These are phyloP conservation scores for Colletotrichum truncatum DNA, from an alignment of 2,329 filamentous ascomycete species.

Conservation along the genomic window DNA sequence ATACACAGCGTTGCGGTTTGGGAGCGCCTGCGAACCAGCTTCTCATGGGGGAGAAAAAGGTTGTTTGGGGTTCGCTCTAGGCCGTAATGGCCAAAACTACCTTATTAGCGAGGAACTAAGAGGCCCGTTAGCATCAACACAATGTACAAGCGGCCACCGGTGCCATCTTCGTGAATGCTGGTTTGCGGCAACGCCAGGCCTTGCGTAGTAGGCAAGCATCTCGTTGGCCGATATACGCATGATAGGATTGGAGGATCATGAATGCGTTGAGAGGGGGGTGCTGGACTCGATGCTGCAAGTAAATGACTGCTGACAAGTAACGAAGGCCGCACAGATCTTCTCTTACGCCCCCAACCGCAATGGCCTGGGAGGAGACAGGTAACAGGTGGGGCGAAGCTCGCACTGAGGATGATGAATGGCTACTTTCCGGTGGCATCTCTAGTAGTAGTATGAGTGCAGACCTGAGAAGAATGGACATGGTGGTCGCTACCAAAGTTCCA, in stretches of 20 bases:
- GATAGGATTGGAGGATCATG: background rate
- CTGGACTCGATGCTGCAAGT: conserved; percentile 8
- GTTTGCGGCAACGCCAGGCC: background rate
- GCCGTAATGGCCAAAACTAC: background rate
- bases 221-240: conserved; percentile 21
- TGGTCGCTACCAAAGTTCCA: too few relatives aligned
- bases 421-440: too few relatives aligned
- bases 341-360: background rate
- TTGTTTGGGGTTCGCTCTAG: background rate
- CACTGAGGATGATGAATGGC: too few relatives aligned
- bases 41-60: background rate
- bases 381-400: background rate
- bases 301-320: background rate
- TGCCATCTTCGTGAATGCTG: background rate
- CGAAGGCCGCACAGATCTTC: background rate
- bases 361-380: background rate
- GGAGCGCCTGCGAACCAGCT: background rate
- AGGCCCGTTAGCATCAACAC: background rate
- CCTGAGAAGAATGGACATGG: too few relatives aligned
- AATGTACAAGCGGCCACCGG: background rate
- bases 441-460: too few relatives aligned
- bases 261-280: background rate
- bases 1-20: background rate
- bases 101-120: too few relatives aligned
- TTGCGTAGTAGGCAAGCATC: background rate